Evolutionary conservation across 2,329 filamentous ascomycete genomes (phyloP), one percentile per base, ranked within the genome.

Genomic region (Diaporthe longicolla): DNA sequence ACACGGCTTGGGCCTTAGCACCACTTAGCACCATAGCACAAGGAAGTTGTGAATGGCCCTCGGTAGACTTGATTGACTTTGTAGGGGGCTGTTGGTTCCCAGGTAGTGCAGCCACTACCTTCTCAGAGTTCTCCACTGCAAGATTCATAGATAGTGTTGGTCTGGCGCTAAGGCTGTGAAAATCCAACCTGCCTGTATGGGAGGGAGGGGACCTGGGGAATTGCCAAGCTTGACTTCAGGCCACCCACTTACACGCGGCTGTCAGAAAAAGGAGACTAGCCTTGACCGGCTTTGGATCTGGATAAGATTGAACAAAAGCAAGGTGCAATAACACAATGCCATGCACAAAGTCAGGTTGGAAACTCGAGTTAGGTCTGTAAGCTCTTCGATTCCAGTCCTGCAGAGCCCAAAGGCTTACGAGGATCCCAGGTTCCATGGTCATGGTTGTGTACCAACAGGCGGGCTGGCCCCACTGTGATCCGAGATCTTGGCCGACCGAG

Each of bases 171-270:
- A 26, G 61, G 61, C 43, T 40, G 32, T 4, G 15, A 50, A 65
- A 50, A 50, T 50, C 19, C 26, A 65, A 65, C 43, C 26, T 35
- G 26, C 40, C 59, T 19, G 17, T 13, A 17, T 40, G 37, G 29
- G 29, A 32, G 29, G 7, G 29, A 32, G 29, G 29, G 29, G 29
- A 40, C 37, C 37, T 40, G 37, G 15, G 40, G 19, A 48, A 48
- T 5, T 48, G 45, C 19, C 19, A 48, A 21, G 45, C 7, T 21
- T 48, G 45, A 40, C 4, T 57, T 8, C 29, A 65, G 59, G 61
- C 45, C 45, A 40, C 45, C 61, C 45, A 66, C 63, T 66, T 52
- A 66, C 61, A 66, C 61, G 45, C 45, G 61, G 61, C 45, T 52
- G 45, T 21, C 21, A 9, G 21, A 4, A 50, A 21, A 10, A 8